Evolutionary conservation across 768 basidiomycete genomes (phyloP), one percentile per base, ranked within the genome.

Genomic region (Omphalotus guepiniiformis): DNA sequence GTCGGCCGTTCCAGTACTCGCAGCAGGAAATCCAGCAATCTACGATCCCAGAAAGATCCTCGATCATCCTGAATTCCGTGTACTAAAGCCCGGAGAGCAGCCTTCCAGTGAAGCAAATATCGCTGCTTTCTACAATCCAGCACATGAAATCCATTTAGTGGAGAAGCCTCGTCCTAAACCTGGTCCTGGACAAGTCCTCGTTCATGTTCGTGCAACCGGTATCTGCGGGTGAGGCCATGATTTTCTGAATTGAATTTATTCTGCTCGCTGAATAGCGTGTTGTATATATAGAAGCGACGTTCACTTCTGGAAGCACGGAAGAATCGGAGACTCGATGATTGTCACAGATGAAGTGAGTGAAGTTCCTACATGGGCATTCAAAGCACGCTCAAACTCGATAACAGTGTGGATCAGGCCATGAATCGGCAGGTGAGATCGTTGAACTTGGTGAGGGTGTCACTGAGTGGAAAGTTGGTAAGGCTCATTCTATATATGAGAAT

Each of bases 281-380:
- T 7, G 2, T 38, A 25, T 8, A 44, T 40, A 48, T 47, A 84
- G 83, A 71, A 83, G 80, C 39, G 83, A 85, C 50, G 79, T 85
- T 53, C 83, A 85, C 58, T 84, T 85, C 60, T 85, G 83, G 83
- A 73, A 82, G 52, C 80, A 84, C 60, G 83, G 83, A 5, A 67
- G 79, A 32, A 73, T 85, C 42, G 83, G 83, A 7, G 79, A 82
- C 55, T 80, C 80, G 0, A 85, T 84, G 83, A 67, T 85, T 19
- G 82, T 84, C 23, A 79, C 76, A 12, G 82, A 83, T 50, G 82
- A 84, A 65, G 81, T 79, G 48, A 51, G 57, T 37, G 7, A 27
- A 23, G n/a, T n/a, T n/a, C n/a, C n/a, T n/a, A 30, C 12, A 8
- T 13, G 13, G 29, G 13, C 8, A 37, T 22, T 41, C n/a, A n/a